Evolutionary conservation across 1,284 basidiomycete species (phyloP).

Genomic region (Meripilus lineatus): DNA sequence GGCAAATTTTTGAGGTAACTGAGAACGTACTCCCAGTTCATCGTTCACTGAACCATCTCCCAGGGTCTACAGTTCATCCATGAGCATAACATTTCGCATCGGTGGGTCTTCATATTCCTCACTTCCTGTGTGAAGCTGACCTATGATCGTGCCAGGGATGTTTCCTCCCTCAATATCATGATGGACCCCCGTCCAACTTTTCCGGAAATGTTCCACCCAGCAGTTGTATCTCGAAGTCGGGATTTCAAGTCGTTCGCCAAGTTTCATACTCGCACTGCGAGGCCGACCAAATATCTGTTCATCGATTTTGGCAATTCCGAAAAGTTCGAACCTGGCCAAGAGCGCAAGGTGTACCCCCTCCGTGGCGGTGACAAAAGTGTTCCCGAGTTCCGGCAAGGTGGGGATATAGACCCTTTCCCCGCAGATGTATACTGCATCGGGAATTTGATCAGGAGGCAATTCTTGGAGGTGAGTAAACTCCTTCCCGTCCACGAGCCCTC

Average conservation of each 20-base stretch:
- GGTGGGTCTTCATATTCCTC: too few relatives aligned
- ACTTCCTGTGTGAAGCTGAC: too few relatives aligned
- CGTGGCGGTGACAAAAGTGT: conserved; percentile 20
- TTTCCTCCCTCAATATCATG: conserved; percentile 14
- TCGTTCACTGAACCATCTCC: too few relatives aligned
- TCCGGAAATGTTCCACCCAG: conserved; percentile 21
- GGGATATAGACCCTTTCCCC: conserved; percentile 26
- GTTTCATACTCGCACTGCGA: conserved; percentile 18
- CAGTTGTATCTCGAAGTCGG: conserved; percentile 3
- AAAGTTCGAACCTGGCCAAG: conserved; percentile 8
- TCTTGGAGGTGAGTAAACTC: too few relatives aligned
- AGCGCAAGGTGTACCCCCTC: conserved; percentile 10
- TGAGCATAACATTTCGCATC: conserved; percentile 3
- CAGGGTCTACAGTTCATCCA: conserved; percentile 7
- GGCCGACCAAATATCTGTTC: conserved; percentile 27
- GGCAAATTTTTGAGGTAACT: too few relatives aligned
- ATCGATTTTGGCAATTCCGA: conserved; percentile 32
- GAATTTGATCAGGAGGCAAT: conserved; percentile 18
- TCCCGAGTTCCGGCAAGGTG: conserved; percentile 28
- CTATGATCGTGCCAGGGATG: conserved; percentile 12
- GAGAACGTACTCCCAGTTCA: too few relatives aligned
- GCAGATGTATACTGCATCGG: conserved; percentile 27
- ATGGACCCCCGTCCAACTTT: conserved; percentile 17
- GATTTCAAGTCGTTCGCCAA: conserved; percentile 13
- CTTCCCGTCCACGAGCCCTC: conserved; percentile 3